phyloP scores from a whole-genome alignment of 129 eudicot genomes.

The carrot (Daucus carota) region DH1_v3.0 NC_030382.2:37200001-37200500 shows the following conservation, averaged over 20 bases:
- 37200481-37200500: neutral
- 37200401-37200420: neutral
- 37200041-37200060: constrained; percentile 98
- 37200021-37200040: constrained; percentile 98
- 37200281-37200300: no score
- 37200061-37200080: constrained; percentile 77
- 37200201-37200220: neutral
- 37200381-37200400: neutral
- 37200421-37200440: neutral
- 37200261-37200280: neutral
- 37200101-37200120: constrained; percentile 67
- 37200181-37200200: neutral
- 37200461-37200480: neutral
- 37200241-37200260: neutral
- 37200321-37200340: neutral
- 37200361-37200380: no score
- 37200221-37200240: neutral
- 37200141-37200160: neutral
- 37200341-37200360: no score
- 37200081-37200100: constrained; percentile 80
- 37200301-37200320: neutral
- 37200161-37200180: no score
- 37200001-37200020: constrained; percentile 98
- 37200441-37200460: neutral
- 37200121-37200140: constrained; percentile 37